Evolutionary conservation across 148 eudicot species (phyloP), one percentile per base, ranked within the genome.

Genomic region (Rhododendron williamsianum): DNA sequence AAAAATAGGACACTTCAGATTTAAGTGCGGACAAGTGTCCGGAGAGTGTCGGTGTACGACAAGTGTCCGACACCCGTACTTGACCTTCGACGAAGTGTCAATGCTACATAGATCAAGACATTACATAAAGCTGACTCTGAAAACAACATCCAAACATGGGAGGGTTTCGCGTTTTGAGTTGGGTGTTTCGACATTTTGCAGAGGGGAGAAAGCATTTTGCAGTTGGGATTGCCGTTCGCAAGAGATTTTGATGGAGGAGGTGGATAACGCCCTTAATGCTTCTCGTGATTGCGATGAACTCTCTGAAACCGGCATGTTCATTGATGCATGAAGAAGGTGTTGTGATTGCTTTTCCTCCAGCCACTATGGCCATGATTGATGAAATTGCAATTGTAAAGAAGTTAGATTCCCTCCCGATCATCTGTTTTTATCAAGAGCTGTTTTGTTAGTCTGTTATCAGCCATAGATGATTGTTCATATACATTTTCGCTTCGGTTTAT

Each of bases 201-300:
- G 98, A 90, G 98, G 97, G 49, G 98, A 96, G 92, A 96, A 92
- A 86, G 98, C 96, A 51, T 96, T 96, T 90, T 96, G 98, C 93
- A 96, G 98, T 49, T 82, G 88, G 85, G 91, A 85, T 87, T 96
- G 98, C 86, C 93, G 98, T 45, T 72, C 88, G 48, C 90, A 92
- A 89, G 95, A 89, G 92, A 94, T 96, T 83, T 88, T 87, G 56
- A 86, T 92, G 6, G 96, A 93, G 88, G 98, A 94, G 87, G 92
- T 90, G 83, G 95, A 94, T 90, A 88, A 91, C 60, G 84, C 83
- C 36, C 33, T 35, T 81, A 80, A 45, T 43, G 85, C 88, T 74
- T 80, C 87, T 86, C 82, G 91, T 78, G 73, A 73, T 56, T 85
- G 88, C 80, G 91, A 91, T 56, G 92, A 90, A 76, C 88, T 72